phyloP scores from a whole-genome alignment of 2,329 filamentous ascomycete genomes.

The Blastomyces silverae region DNA sequence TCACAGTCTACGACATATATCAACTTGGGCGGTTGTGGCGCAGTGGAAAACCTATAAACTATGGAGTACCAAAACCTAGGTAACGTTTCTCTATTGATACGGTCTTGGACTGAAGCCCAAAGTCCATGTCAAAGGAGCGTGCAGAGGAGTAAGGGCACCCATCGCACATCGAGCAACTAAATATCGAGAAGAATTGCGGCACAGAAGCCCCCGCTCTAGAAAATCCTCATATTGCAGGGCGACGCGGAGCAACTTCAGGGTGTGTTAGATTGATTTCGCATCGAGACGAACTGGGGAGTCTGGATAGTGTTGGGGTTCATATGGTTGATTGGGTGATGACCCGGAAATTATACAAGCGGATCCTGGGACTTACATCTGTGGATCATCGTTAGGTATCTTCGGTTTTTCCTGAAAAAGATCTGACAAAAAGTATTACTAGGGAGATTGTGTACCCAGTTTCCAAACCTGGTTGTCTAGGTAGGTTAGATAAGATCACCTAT shows the following conservation, averaged over 20 bases:
- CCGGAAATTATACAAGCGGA: not conserved
- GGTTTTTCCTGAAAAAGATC: not conserved
- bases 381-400: not conserved
- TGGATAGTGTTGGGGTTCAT: too few relatives aligned
- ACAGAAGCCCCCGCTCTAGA: too few relatives aligned
- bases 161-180: not conserved
- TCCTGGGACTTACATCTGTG: not conserved
- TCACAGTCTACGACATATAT: not conserved
- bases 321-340: too few relatives aligned
- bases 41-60: not conserved
- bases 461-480: not conserved
- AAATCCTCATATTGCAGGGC: too few relatives aligned
- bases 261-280: not conserved
- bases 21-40: not conserved
- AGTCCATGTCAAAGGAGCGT: not conserved
- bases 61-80: too few relatives aligned
- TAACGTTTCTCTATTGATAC: not conserved
- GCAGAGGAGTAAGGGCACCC: not conserved
- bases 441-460: not conserved
- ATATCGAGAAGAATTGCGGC: not conserved
- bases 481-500: not conserved
- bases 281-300: too few relatives aligned
- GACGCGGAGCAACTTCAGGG: not conserved
- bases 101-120: not conserved
- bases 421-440: not conserved